These are phyloP conservation scores for Aspergillus coremiiformis DNA, from an alignment of 495 filamentous ascomycete species.

Conservation along the genomic window DNA sequence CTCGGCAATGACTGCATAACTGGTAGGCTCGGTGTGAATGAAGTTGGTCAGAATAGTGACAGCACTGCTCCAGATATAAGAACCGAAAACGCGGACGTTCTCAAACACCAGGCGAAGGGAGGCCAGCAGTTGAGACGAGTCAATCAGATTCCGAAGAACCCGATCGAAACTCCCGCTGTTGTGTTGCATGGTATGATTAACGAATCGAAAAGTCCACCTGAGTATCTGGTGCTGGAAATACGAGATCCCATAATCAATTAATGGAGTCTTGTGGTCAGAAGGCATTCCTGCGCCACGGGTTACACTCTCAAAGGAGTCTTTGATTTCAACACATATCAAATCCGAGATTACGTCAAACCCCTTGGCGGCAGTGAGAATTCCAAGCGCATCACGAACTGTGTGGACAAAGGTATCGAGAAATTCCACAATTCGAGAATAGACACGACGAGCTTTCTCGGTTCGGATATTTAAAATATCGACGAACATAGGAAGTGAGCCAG, in stretches of 20 bases:
- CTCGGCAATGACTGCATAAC: conserved; percentile 90
- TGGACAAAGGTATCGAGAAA: conserved; percentile 86
- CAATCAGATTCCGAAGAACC: conserved; percentile 83
- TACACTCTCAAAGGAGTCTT: conserved; percentile 57
- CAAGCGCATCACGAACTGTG: conserved; percentile 70
- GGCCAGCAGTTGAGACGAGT: conserved; percentile 74
- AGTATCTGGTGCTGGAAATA: conserved; percentile 87
- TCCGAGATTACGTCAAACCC: conserved; percentile 83
- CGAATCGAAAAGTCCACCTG: conserved; percentile 90
- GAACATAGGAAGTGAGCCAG: conserved; percentile 80
- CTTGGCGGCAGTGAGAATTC: conserved; percentile 65
- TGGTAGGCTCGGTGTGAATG: conserved; percentile 98
- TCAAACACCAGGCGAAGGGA: conserved; percentile 76
- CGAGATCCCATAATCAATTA: conserved; percentile 86
- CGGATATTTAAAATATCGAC: conserved; percentile 83
- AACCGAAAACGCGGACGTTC: conserved; percentile 71
- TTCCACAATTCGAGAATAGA: conserved; percentile 68
- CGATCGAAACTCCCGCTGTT: conserved; percentile 80
- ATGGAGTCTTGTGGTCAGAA: conserved; percentile 64
- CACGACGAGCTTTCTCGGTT: conserved; percentile 72
- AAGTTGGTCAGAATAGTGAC: conserved; percentile 89
- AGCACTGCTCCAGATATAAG: conserved; percentile 86
- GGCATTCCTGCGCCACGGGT: conserved; percentile 65
- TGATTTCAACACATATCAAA: conserved; percentile 72
- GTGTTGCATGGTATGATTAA: conserved; percentile 89